Evolutionary conservation across 192 early-diverging fungal species (phyloP).

Genomic region (Mortierella hygrophila): DNA sequence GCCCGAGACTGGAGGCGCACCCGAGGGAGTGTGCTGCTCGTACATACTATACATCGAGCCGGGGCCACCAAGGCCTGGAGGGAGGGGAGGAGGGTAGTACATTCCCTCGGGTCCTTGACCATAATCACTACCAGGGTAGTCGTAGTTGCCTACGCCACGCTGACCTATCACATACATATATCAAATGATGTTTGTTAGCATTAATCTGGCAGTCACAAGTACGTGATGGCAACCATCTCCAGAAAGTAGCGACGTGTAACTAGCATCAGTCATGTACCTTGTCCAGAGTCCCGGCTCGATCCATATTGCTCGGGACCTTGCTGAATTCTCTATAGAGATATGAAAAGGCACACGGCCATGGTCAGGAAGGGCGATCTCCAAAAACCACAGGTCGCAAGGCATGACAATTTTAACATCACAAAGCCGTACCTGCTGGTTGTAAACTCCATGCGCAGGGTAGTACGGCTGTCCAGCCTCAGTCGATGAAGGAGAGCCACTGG

Average conservation of each 20-base stretch:
- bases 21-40: neutral
- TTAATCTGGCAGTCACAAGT: neutral
- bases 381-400: neutral
- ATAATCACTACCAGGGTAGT: neutral
- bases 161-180: neutral
- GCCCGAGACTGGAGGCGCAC: neutral
- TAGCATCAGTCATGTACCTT: neutral
- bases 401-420: neutral
- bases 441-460: neutral
- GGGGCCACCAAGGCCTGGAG: neutral
- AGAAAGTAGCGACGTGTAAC: neutral
- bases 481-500: neutral
- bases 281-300: neutral
- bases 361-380: neutral
- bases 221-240: neutral
- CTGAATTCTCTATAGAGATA: neutral
- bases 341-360: neutral
- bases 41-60: neutral
- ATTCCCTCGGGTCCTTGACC: slow-evolving; percentile 24
- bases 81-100: slow-evolving; percentile 9
- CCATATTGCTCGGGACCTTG: neutral
- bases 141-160: neutral
- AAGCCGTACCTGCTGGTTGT: neutral
- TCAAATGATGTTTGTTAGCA: neutral
- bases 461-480: neutral